A percentile compares a stretch with the other conserved stretches of the same genome.
Conservation (phyloP, 129 eudicot genomes). For the Lonicera japonica region DNA sequence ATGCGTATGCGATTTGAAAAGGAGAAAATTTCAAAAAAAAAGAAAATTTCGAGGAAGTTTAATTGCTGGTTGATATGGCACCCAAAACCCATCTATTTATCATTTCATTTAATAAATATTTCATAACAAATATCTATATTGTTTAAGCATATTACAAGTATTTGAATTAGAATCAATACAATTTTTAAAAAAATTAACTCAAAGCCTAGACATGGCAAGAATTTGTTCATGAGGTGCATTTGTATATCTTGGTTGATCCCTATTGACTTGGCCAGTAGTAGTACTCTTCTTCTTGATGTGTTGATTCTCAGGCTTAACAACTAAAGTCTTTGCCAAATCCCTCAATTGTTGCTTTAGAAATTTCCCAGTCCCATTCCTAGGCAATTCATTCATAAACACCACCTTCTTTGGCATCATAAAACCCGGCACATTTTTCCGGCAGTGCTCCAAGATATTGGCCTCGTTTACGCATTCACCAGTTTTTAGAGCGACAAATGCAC, state of each 20-base stretch:
- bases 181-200: neutral
- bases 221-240: slow-evolving; percentile 9
- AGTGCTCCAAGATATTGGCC: slow-evolving; percentile 18
- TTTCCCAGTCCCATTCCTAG: slow-evolving; percentile 27
- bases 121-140: too few species aligned
- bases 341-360: slow-evolving; percentile 21
- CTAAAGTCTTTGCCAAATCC: slow-evolving; percentile 19
- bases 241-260: neutral
- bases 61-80: too few species aligned
- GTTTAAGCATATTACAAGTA: too few species aligned
- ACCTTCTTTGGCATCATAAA: slow-evolving; percentile 38
- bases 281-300: neutral
- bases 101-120: too few species aligned
- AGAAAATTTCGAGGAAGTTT: too few species aligned
- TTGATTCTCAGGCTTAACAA: slow-evolving; percentile 2
- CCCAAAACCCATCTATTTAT: too few species aligned
- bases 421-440: slow-evolving; percentile 18
- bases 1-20: too few species aligned
- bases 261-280: neutral
- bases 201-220: slow-evolving; percentile 22
- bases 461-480: slow-evolving; percentile 7
- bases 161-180: too few species aligned
- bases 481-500: slow-evolving; percentile 27
- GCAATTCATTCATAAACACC: slow-evolving; percentile 21
- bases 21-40: too few species aligned